A percentile compares a stretch with the other conserved stretches of the same genome.
These are phyloP conservation scores for Camellia japonica DNA, from an alignment of 148 eudicot genomes.

Conservation along the genomic window DNA sequence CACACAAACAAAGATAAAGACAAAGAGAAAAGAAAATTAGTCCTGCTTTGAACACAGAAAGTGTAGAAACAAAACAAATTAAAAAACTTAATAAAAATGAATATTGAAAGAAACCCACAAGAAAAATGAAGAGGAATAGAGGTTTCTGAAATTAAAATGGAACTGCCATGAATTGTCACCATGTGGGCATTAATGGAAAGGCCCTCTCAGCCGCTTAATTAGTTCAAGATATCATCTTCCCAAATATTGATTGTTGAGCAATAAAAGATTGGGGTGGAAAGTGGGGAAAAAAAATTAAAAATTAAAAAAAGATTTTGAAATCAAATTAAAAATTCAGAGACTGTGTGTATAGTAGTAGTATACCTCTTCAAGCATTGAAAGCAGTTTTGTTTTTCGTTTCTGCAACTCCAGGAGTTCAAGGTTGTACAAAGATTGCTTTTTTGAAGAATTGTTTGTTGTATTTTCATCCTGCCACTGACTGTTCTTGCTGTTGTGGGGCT, in stretches of 20 bases:
- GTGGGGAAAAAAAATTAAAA: not conserved
- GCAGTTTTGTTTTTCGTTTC: constrained; percentile 67
- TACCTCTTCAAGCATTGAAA: constrained; percentile 95
- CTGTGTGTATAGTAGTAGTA: not conserved
- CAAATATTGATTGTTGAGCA: not conserved
- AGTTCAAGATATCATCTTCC: constrained; percentile 30
- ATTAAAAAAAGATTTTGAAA: not conserved
- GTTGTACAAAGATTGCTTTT: constrained; percentile 43
- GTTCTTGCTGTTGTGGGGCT: constrained; percentile 26
- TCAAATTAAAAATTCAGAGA: not conserved
- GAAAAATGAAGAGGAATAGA: not conserved
- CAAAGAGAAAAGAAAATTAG: not conserved
- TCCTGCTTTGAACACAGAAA: not conserved
- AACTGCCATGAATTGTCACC: constrained; percentile 34
- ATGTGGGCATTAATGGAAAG: constrained; percentile 64
- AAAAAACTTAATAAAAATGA: not conserved
- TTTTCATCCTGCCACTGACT: constrained; percentile 26
- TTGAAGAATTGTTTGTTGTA: constrained; percentile 27
- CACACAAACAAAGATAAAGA: not conserved
- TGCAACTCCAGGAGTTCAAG: constrained; percentile 75
- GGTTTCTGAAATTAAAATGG: constrained; percentile 38
- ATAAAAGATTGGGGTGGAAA: not conserved
- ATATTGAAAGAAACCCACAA: not conserved
- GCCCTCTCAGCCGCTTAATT: constrained; percentile 43
- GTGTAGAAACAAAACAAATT: not conserved